A percentile compares a stretch with the other conserved stretches of the same genome.
phyloP scores from a whole-genome alignment of 2,329 filamentous ascomycete genomes.

The Pyrenophora teres region DNA sequence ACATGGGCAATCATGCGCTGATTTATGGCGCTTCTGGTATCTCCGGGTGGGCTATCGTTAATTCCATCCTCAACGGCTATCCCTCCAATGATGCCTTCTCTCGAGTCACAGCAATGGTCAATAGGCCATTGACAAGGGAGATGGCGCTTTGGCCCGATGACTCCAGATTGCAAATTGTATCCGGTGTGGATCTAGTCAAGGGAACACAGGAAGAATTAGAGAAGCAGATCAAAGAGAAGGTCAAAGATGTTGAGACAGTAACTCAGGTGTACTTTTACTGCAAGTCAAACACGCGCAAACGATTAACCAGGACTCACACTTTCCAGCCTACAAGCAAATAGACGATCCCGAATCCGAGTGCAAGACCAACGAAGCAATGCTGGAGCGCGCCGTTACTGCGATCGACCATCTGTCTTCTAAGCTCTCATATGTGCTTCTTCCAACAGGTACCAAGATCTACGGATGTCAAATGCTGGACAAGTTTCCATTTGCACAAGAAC shows the following conservation, averaged over 20 bases:
- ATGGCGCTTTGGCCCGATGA: slow-evolving; percentile 46
- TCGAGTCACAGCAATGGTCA: slow-evolving; percentile 55
- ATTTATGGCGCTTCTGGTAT: slow-evolving; percentile 55
- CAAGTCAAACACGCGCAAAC: slow-evolving; percentile 7
- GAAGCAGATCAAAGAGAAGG: slow-evolving; percentile 42
- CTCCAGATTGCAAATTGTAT: slow-evolving; percentile 45
- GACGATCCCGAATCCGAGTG: slow-evolving; percentile 36
- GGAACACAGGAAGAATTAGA: slow-evolving; percentile 41
- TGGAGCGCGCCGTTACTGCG: slow-evolving; percentile 46
- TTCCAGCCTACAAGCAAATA: slow-evolving; percentile 38
- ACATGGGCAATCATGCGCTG: slow-evolving; percentile 41
- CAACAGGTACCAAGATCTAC: slow-evolving; percentile 49
- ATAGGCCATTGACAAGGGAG: slow-evolving; percentile 48
- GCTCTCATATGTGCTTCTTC: slow-evolving; percentile 38
- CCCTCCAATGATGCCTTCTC: slow-evolving; percentile 52
- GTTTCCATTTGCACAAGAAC: slow-evolving; percentile 42
- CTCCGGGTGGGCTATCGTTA: slow-evolving; percentile 57
- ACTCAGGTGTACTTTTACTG: slow-evolving; percentile 51
- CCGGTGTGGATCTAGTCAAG: slow-evolving; percentile 49
- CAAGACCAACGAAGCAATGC: slow-evolving; percentile 45
- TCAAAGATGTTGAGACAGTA: slow-evolving; percentile 44
- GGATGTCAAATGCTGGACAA: slow-evolving; percentile 45
- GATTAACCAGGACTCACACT: background rate
- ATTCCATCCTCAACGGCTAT: slow-evolving; percentile 54
- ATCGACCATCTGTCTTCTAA: slow-evolving; percentile 35